Base-by-base conservation (phyloP, 2,329 filamentous ascomycete species). In the Penicillium crustosum region DNA sequence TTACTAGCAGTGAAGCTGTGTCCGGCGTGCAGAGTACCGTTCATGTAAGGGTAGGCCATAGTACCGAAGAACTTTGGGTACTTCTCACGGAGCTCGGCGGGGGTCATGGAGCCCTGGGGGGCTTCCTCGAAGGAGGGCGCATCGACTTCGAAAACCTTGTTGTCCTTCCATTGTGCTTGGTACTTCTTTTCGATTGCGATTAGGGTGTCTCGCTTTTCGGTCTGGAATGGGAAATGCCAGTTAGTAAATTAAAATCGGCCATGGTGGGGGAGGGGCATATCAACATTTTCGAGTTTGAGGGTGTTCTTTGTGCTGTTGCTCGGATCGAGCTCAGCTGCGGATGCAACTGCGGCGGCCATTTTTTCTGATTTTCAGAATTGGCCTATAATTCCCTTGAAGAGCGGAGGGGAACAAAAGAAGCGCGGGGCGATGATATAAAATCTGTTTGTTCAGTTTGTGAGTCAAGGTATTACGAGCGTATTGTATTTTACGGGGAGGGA, bases 1-100 rank as follows among this genome's bases (percentile, higher is more conserved):
- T 99, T 99, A 71, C 86, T 90, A 60, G 90, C 87, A 23, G 92
- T 94, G 77, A 99, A 97, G 67, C 87, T 89, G 80, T 99, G 94
- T 23, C 94, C 94, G 33, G 90, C 91, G 72, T 97, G 93, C 27
- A 95, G 83, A 59, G 86, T 89, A 62, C 91, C 91, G 77, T 95
- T 96, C 88, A 92, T 91, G 75, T 91, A 93, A 23, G 87, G 86
- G 68, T 88, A 90, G 67, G 85, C 87, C 79, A 90, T 89, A 55
- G 85, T 88, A 59, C 89, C 91, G 73, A 93, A 95, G 82, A 93
- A 96, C 79, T 97, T 97, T 66, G 93, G 93, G 69, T 89, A 80
- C 74, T 92, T 88, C 70, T 88, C 83, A 71, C 89, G 90, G 63
- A 96, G 82, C 69, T 94, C 88, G 62, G 85, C 85, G 58, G 90